Percentiles rank a stretch among this genome's conserved stretches.
phyloP scores from a whole-genome alignment of 768 basidiomycete genomes.

The Trametopsis cervina region DNA sequence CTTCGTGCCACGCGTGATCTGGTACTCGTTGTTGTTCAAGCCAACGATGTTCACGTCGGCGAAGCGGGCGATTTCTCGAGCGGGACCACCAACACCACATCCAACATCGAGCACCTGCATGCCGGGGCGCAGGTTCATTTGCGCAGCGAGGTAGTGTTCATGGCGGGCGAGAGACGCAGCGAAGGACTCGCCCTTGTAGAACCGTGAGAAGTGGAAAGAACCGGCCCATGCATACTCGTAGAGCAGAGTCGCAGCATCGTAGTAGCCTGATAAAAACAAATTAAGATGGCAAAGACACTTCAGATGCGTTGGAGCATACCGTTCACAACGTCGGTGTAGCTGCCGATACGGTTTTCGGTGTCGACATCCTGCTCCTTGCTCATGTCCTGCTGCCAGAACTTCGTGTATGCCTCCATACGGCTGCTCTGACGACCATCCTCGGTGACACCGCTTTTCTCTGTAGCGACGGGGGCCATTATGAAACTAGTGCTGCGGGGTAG shows the following conservation, averaged over 20 bases:
- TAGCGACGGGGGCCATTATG: conserved; percentile 13
- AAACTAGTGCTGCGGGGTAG: not conserved
- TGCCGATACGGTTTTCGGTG: conserved; percentile 66
- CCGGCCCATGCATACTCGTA: conserved; percentile 93
- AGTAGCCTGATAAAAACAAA: conserved; percentile 58
- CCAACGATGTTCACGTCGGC: conserved; percentile 80
- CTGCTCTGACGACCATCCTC: conserved; percentile 28
- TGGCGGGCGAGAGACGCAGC: conserved; percentile 79
- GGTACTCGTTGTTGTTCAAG: conserved; percentile 95
- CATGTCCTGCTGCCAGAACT: conserved; percentile 87
- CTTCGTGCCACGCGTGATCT: conserved; percentile 76
- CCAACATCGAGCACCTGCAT: conserved; percentile 98
- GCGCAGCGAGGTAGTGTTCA: conserved; percentile 91
- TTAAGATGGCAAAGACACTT: not conserved
- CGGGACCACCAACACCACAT: conserved; percentile 96
- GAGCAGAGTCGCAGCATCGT: conserved; percentile 91
- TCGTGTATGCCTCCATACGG: conserved; percentile 80
- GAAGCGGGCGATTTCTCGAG: conserved; percentile 91
- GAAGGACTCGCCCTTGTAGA: conserved; percentile 86
- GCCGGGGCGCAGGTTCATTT: conserved; percentile 78
- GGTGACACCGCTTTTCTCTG: conserved; percentile 23
- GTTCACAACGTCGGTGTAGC: conserved; percentile 92
- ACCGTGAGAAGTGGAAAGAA: conserved; percentile 96
- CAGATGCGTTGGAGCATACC: conserved; percentile 35
- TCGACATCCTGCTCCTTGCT: conserved; percentile 57